phyloP scores from a whole-genome alignment of 371 early-diverging fungal species.

The Actinomortierella ambigua region DNA sequence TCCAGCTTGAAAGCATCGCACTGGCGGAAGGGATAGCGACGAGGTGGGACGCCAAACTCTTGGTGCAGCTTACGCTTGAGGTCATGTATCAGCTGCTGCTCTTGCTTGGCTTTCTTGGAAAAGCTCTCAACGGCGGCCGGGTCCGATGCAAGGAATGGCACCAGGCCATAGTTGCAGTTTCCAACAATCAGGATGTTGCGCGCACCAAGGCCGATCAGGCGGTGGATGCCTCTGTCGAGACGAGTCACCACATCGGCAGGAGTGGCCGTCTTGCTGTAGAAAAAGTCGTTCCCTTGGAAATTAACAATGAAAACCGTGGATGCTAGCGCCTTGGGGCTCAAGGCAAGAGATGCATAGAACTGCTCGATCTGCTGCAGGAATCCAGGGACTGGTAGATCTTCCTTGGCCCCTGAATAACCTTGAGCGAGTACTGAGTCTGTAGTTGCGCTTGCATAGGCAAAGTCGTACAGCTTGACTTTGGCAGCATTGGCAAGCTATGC shows the following conservation, averaged over 20 bases:
- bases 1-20: no score
- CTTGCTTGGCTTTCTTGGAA: constrained; percentile 11
- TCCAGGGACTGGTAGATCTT: constrained; percentile 35
- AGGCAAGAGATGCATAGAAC: neutral
- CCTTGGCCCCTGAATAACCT: constrained; percentile 20
- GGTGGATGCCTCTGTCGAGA: constrained; percentile 25
- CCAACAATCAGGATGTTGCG: constrained; percentile 25
- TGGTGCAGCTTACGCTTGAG: constrained; percentile 6
- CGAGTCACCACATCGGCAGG: constrained; percentile 13
- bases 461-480: constrained; percentile 17
- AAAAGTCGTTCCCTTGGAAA: constrained; percentile 39
- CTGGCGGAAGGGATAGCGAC: neutral
- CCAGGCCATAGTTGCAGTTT: constrained; percentile 13
- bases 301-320: constrained; percentile 23
- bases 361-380: constrained; percentile 34
- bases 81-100: constrained; percentile 15
- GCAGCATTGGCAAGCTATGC: constrained; percentile 23
- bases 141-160: constrained; percentile 19
- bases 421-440: constrained; percentile 25
- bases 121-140: constrained; percentile 8
- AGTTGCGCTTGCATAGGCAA: constrained; percentile 49
- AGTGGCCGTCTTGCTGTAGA: constrained; percentile 9
- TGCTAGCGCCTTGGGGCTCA: neutral
- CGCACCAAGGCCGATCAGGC: constrained; percentile 19
- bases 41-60: constrained; percentile 13